Evolutionary conservation across 2,329 filamentous ascomycete species (phyloP), one percentile per base, ranked within the genome.

Genomic region (Zymoseptoria tritici): DNA sequence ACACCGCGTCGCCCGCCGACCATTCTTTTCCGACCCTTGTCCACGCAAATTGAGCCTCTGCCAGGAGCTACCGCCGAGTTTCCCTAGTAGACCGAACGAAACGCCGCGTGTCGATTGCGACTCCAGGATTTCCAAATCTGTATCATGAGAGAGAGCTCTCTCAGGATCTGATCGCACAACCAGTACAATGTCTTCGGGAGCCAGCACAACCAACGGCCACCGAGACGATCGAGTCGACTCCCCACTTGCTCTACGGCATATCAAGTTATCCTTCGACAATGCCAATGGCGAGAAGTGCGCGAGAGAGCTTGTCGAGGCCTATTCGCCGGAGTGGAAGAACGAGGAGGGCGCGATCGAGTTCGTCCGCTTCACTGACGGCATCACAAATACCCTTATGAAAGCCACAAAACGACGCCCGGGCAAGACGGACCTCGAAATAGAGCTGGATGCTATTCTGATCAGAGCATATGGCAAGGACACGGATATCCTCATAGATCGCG

Each of bases 391-490:
- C 65, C 79, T 93, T 54, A 80, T 91, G 64, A 92, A 92, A 74
- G 86, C 87, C n/a, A 77, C 89, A 71, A 90, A 90, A 73, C 83
- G 80, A 66, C 80, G 80, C 59, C 80, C 84, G 13, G 90, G 89
- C 55, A 80, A 88, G 66, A 87, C 89, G 55, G 83, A 88, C 68
- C 85, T 91, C 57, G 83, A 91, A 68, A 82, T 93, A 66, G 92
- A 97, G 75, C 82, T 83, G 62, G 90, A 96, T 66, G 89, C 94
- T 36, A 85, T 97, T 66, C 81, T 99, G 64, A 83, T 99, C 70
- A 86, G 94, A 68, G 94, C 94, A 63, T 99, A 97, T 76, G 94
- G 94, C 68, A 87, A 94, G 74, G 91, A 92, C 64, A 97, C 94
- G 67, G 91, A 96, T 72, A 83, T 97, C 57, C 83, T 99, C 68